Evolutionary conservation across 257 asterid genomes (phyloP).

Genomic region (Orobanche coerulescens): DNA sequence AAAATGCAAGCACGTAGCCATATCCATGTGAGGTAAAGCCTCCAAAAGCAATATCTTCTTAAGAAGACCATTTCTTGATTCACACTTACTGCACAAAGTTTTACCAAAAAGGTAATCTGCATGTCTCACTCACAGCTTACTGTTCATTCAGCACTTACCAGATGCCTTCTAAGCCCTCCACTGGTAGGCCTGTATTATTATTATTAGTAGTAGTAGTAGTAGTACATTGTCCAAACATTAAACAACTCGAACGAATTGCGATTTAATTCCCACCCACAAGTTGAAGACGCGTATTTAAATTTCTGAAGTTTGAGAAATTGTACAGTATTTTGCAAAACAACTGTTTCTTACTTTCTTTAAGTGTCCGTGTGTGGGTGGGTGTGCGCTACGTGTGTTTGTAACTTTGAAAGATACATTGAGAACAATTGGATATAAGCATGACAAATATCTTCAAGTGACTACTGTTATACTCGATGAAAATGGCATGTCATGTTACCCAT

Average conservation of each 20-base stretch:
- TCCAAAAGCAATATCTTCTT: background rate
- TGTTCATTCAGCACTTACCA: slow-evolving; percentile 26
- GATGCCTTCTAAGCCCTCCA: slow-evolving; percentile 59
- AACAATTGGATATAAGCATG: background rate
- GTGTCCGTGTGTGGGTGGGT: background rate
- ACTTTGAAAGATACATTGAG: background rate
- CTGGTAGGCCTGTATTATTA: slow-evolving; percentile 58
- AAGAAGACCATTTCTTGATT: background rate
- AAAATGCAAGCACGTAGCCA: background rate
- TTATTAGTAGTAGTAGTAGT: no score
- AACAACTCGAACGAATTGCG: background rate
- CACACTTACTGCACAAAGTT: background rate
- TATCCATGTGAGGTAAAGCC: background rate
- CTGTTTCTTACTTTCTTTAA: background rate
- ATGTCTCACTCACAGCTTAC: slow-evolving; percentile 25
- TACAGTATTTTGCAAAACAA: background rate
- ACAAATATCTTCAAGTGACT: background rate
- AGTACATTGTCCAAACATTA: background rate
- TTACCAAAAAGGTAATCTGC: slow-evolving; percentile 8
- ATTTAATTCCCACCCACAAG: background rate
- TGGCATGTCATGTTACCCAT: background rate
- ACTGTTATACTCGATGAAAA: background rate
- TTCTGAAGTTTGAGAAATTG: background rate
- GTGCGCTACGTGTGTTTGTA: no score
- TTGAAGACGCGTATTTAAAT: background rate